Percentiles rank a stretch among this genome's conserved stretches.
Evolutionary conservation across 345 rosid genomes (phyloP).

Genomic region (Combretum micranthum): DNA sequence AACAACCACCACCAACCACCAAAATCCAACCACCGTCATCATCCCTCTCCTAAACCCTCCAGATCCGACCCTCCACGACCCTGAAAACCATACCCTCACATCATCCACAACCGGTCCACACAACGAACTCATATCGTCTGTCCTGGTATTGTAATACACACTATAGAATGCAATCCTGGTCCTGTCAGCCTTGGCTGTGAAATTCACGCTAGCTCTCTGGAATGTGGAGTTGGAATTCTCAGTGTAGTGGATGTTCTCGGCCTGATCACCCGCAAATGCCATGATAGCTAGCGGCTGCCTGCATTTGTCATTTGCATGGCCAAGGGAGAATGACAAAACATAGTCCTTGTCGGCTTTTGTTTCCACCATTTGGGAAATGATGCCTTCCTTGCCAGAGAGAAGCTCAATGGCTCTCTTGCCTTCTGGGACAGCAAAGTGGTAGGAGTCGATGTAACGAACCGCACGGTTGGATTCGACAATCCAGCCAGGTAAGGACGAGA

Average conservation of each 20-base stretch:
- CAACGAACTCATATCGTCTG: slow-evolving; percentile 89
- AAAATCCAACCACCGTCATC: slow-evolving; percentile 17
- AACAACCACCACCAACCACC: slow-evolving; percentile 24
- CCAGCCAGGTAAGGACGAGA: slow-evolving; percentile 88
- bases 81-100: slow-evolving; percentile 71
- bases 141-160: slow-evolving; percentile 86
- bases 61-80: slow-evolving; percentile 23
- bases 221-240: slow-evolving; percentile 68
- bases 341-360: slow-evolving; percentile 53
- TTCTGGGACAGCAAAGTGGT: slow-evolving; percentile 71
- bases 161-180: slow-evolving; percentile 88
- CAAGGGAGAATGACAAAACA: slow-evolving; percentile 55
- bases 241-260: slow-evolving; percentile 68
- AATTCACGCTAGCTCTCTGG: slow-evolving; percentile 48
- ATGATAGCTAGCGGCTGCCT: slow-evolving; percentile 81
- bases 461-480: slow-evolving; percentile 88
- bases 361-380: slow-evolving; percentile 89
- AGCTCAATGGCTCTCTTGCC: slow-evolving; percentile 89
- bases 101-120: slow-evolving; percentile 98
- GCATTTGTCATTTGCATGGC: slow-evolving; percentile 87
- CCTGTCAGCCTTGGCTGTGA: slow-evolving; percentile 86
- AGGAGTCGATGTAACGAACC: slow-evolving; percentile 74
- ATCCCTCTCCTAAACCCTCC: slow-evolving; percentile 18
- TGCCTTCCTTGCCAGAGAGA: slow-evolving; percentile 94
- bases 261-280: slow-evolving; percentile 96